These are phyloP conservation scores for Ustilago sp. DNA, from an alignment of 1,284 basidiomycete genomes.

Conservation along the genomic window DNA sequence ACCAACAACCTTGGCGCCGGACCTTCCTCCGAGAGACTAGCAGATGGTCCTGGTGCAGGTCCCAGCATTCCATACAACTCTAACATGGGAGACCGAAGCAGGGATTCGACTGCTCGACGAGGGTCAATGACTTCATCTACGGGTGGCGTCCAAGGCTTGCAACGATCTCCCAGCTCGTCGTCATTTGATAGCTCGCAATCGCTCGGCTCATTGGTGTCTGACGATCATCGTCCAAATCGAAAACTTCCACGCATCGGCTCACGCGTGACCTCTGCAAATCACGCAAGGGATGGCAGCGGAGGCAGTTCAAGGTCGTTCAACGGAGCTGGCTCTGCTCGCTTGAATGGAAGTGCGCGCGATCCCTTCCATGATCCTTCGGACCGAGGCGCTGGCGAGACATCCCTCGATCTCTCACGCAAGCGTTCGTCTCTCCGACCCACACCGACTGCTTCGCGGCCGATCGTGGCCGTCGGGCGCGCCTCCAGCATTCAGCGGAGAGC, in stretches of 20 bases:
- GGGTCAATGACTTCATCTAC: slow-evolving; percentile 20
- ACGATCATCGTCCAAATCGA: slow-evolving; percentile 39
- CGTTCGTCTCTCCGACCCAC: slow-evolving; percentile 35
- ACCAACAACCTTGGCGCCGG: slow-evolving; percentile 38
- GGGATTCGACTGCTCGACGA: slow-evolving; percentile 12
- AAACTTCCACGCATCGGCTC: slow-evolving; percentile 42
- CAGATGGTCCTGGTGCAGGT: slow-evolving; percentile 24
- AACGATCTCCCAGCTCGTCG: slow-evolving; percentile 28
- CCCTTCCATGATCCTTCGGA: slow-evolving; percentile 44
- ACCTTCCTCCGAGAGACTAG: slow-evolving; percentile 47
- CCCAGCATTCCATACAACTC: slow-evolving; percentile 19
- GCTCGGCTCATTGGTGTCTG: slow-evolving; percentile 23
- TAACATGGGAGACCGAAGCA: not conserved
- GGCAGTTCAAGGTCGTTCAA: slow-evolving; percentile 11
- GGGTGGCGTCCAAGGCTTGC: slow-evolving; percentile 17
- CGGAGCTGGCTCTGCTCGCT: not conserved
- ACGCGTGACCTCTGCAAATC: slow-evolving; percentile 24
- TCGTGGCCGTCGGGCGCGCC: slow-evolving; percentile 57
- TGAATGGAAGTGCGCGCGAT: slow-evolving; percentile 17
- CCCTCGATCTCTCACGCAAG: slow-evolving; percentile 4
- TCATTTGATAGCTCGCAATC: slow-evolving; percentile 40
- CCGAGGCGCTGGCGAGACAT: not conserved
- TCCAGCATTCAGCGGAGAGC: slow-evolving; percentile 47
- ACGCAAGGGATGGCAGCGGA: slow-evolving; percentile 14
- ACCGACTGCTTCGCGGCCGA: slow-evolving; percentile 47